phyloP scores from a whole-genome alignment of 176 grass and related monocot genomes.

The Raddia guianensis region DNA sequence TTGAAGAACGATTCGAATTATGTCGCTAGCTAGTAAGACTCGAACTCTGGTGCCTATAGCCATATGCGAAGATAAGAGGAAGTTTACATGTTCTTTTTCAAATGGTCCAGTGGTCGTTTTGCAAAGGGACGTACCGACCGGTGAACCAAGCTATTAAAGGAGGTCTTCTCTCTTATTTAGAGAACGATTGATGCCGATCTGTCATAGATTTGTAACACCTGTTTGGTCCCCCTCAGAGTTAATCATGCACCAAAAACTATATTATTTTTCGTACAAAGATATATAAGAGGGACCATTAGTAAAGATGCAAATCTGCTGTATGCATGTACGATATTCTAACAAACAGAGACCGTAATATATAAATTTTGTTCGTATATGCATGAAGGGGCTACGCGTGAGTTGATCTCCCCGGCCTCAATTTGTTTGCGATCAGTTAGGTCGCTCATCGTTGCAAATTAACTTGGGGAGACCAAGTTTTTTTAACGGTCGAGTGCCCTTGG shows the following conservation, averaged over 20 bases:
- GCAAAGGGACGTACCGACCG: background rate
- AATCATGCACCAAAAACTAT: background rate
- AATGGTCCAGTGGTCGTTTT: background rate
- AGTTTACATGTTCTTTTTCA: background rate
- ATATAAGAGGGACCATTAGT: slow-evolving; percentile 1
- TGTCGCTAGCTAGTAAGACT: background rate
- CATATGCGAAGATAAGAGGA: background rate
- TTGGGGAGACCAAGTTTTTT: background rate
- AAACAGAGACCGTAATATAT: background rate
- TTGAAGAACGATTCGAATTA: background rate
- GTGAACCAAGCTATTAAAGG: background rate
- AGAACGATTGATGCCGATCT: background rate
- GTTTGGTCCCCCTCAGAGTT: background rate
- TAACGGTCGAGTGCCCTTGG: background rate
- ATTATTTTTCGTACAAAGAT: background rate
- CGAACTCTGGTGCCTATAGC: background rate
- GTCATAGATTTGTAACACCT: slow-evolving; percentile 9
- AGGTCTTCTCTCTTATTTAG: background rate
- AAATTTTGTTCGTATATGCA: background rate
- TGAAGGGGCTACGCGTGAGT: background rate
- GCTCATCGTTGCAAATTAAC: background rate
- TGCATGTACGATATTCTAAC: background rate
- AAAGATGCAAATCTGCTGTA: background rate
- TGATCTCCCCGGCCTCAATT: background rate
- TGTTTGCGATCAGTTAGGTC: background rate